Evolutionary conservation across 1,284 basidiomycete species (phyloP).

Genomic region (Pascua sp.): DNA sequence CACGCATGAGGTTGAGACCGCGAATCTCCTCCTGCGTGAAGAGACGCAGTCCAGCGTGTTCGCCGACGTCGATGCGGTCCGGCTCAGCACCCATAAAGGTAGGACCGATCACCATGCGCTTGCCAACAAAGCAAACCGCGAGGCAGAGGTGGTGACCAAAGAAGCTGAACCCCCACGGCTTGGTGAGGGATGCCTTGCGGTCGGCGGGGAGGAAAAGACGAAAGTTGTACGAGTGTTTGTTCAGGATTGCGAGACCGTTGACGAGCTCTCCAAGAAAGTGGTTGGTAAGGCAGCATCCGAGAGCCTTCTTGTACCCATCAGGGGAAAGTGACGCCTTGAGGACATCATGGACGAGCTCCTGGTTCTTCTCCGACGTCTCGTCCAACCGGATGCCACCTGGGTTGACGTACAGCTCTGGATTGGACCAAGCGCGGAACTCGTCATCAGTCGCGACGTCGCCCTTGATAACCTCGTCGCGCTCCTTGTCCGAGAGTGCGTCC

Average conservation of each 20-base stretch:
- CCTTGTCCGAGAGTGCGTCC: slow-evolving; percentile 16
- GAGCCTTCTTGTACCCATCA: slow-evolving; percentile 39
- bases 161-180: slow-evolving; percentile 43
- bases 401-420: slow-evolving; percentile 45
- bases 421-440: slow-evolving; percentile 41
- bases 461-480: slow-evolving; percentile 21
- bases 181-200: slow-evolving; percentile 7
- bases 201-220: slow-evolving; percentile 29
- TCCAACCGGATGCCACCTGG: slow-evolving; percentile 45
- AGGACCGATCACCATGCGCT: slow-evolving; percentile 41
- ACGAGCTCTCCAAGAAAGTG: slow-evolving; percentile 44
- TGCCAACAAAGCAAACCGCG: slow-evolving; percentile 39
- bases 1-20: slow-evolving; percentile 39
- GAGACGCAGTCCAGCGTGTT: slow-evolving; percentile 37
- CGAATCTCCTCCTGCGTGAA: slow-evolving; percentile 40
- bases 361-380: slow-evolving; percentile 28
- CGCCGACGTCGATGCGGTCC: slow-evolving; percentile 42
- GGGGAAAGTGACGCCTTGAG: slow-evolving; percentile 35
- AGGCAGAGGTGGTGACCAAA: slow-evolving; percentile 47
- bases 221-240: slow-evolving; percentile 45
- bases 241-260: slow-evolving; percentile 36
- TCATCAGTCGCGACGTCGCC: slow-evolving; percentile 36
- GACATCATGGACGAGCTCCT: slow-evolving; percentile 30
- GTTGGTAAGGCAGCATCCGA: slow-evolving; percentile 41
- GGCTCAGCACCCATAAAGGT: slow-evolving; percentile 47